These are phyloP conservation scores for Balakata baccata DNA, from an alignment of 345 rosid species.

Conservation along the genomic window DNA sequence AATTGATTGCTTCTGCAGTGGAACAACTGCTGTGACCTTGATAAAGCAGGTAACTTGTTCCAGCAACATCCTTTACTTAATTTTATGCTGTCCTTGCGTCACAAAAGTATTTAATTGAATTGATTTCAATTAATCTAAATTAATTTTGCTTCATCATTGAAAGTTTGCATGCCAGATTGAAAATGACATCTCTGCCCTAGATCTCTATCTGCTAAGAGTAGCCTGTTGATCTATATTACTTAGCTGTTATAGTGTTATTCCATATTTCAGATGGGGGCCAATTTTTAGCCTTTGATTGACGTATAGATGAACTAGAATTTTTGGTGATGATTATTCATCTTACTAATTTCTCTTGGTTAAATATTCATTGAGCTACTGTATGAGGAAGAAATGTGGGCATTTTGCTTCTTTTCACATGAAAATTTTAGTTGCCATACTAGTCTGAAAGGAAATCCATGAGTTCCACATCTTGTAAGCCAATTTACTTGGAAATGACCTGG, in stretches of 20 bases:
- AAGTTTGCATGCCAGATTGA: background rate
- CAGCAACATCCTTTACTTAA: background rate
- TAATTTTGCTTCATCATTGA: background rate
- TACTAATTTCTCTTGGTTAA: background rate
- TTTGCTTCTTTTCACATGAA: background rate
- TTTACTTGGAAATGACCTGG: background rate
- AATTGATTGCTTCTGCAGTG: constrained; percentile 97
- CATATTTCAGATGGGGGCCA: background rate
- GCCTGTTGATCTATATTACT: background rate
- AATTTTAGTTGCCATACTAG: background rate
- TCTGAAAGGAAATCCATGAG: background rate
- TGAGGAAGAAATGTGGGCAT: background rate
- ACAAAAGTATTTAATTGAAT: background rate
- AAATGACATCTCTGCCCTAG: background rate
- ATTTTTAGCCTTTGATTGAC: background rate
- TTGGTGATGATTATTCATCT: background rate
- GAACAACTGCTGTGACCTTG: constrained; percentile 85
- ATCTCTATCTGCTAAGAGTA: background rate
- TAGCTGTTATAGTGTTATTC: background rate
- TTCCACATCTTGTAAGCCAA: background rate
- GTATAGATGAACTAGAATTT: background rate
- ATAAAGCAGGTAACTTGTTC: constrained; percentile 66
- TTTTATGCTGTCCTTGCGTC: background rate
- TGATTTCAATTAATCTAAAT: background rate
- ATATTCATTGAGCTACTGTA: background rate